Evolutionary conservation across 2,329 filamentous ascomycete genomes (phyloP).

Genomic region (Pyricularia pennisetigena): DNA sequence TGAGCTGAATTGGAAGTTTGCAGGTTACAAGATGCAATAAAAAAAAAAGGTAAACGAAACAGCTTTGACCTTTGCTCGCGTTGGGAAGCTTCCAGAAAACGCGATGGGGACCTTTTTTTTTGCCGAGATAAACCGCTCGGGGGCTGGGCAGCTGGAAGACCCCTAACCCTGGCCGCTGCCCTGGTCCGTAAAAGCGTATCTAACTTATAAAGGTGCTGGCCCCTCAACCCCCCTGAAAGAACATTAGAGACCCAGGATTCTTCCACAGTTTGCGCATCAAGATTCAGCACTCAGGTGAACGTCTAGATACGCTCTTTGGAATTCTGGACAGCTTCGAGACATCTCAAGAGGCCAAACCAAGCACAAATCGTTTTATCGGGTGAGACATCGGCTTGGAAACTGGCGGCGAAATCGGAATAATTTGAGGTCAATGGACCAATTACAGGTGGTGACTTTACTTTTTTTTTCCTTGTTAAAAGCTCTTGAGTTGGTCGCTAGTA

Average conservation of each 20-base stretch:
- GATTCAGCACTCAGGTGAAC: no score
- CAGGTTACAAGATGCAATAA: background rate
- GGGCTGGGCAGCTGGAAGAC: background rate
- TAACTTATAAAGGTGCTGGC: no score
- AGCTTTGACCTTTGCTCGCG: background rate
- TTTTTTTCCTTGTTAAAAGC: no score
- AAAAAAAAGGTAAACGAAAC: background rate
- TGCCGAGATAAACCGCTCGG: background rate
- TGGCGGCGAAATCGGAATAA: background rate
- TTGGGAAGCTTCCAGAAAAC: constrained; percentile 5
- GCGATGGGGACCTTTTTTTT: constrained; percentile 5
- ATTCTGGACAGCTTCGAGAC: no score
- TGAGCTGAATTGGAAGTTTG: background rate
- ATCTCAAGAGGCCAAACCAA: background rate
- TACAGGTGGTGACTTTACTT: no score
- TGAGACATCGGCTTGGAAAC: background rate
- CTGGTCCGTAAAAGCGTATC: background rate
- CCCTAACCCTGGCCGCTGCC: constrained; percentile 2
- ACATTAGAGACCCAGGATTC: no score
- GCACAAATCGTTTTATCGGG: background rate
- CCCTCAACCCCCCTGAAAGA: no score
- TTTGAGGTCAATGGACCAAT: background rate
- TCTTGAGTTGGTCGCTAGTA: no score
- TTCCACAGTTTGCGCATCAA: no score
- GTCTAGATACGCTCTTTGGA: no score